These are phyloP conservation scores for Yarrowia sp. DNA, from an alignment of 805 yeast genomes.

Conservation along the genomic window DNA sequence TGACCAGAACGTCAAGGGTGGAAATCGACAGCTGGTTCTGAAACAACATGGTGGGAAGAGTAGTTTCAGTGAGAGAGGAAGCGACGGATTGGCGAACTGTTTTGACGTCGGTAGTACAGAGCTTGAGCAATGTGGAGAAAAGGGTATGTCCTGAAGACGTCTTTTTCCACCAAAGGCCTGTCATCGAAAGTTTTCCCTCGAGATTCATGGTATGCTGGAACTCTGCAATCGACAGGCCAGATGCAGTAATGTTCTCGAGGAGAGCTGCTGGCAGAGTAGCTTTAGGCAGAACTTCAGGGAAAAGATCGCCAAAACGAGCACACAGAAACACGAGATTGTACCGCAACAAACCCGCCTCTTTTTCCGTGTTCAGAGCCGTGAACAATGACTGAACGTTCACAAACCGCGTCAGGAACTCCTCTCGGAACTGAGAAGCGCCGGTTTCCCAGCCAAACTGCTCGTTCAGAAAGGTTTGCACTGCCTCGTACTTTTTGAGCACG, in stretches of 20 bases:
- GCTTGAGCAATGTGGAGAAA: not conserved
- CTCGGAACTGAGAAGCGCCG: conserved; percentile 49
- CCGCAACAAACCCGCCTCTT: conserved; percentile 5
- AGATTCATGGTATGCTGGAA: conserved; percentile 19
- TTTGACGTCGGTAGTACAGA: conserved; percentile 14
- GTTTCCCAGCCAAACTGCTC: conserved; percentile 54
- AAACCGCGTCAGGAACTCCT: conserved; percentile 44
- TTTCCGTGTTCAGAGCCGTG: conserved; percentile 1
- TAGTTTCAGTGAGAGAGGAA: conserved; percentile 21
- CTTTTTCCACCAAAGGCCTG: conserved; percentile 33
- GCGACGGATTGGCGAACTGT: conserved; percentile 2
- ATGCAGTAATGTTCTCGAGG: conserved; percentile 1
- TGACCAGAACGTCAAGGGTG: conserved; percentile 32
- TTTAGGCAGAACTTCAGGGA: conserved; percentile 23
- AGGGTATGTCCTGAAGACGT: not conserved
- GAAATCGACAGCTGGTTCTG: conserved; percentile 18
- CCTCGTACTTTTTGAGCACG: conserved; percentile 61
- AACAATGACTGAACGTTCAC: conserved; percentile 18
- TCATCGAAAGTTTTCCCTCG: conserved; percentile 27
- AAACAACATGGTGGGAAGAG: conserved; percentile 28
- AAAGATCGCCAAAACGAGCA: conserved; percentile 8
- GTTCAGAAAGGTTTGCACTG: conserved; percentile 52
- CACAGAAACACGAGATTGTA: conserved; percentile 19
- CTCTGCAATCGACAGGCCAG: conserved; percentile 33
- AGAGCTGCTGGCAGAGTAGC: conserved; percentile 11